Evolutionary conservation across 352 stramenopile species (phyloP), one percentile per base, ranked within the genome.

Genomic region (Phytopythium kandeliae): DNA sequence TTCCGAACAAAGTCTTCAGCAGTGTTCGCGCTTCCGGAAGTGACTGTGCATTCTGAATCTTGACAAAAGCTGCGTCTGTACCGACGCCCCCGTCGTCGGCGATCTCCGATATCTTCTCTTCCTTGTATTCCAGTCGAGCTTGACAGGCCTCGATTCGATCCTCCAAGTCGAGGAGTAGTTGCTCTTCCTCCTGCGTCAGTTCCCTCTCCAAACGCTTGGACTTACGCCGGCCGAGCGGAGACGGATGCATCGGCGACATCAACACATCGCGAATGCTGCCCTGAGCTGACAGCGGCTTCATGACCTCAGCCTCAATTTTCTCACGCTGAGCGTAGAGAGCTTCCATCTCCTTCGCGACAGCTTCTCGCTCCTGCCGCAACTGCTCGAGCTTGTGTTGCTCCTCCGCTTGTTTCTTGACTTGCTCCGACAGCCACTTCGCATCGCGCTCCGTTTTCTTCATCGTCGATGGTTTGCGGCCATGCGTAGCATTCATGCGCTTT

Each of bases 51-150:
- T 59, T 89, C 35, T 89, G 79, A 41, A 95, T 92, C 57, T 91
- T 89, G 10, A 78, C 74, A 25, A 89, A 57, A n/a, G 78, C 63
- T 21, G 69, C 61, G 15, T 69, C 66, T 25, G 44, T 61, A 40
- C 89, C 80, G 9, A 70, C 51, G 35, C 57, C 47, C 11, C 63
- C 71, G 55, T 81, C 72, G n/a, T 78, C 69, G 4, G 75, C 60
- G 31, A 92, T 90, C 38, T 92, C 82, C 1, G 80, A 91, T 17
- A 95, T 92, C 43, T 87, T 87, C 43, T 95, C 85, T 63, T 95
- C 81, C 59, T 95, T 95, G 65, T 93, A 95, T 55, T 95, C 82
- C 16, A 95, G 58, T 47, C 92, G 76, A 1, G 80, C 82, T 61
- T 95, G 85, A 37, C 82, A 92, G 2, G 75, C 81, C 51, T 95